phyloP scores from a whole-genome alignment of 2,329 filamentous ascomycete species.

The Trichoderma sp. region DNA sequence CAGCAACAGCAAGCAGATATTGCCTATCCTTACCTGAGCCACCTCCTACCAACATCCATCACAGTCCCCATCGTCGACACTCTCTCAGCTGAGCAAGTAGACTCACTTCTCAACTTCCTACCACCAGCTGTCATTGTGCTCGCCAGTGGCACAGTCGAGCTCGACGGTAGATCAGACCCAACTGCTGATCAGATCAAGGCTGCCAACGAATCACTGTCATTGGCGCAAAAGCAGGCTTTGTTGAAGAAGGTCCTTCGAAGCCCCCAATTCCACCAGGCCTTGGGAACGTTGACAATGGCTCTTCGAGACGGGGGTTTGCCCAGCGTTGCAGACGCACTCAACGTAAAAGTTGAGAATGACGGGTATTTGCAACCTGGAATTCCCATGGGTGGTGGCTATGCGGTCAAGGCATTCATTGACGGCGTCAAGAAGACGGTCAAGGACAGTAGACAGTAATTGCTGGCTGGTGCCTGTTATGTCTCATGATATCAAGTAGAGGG shows the following conservation, averaged over 20 bases:
- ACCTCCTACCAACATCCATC: conserved; percentile 74
- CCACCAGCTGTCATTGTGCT: conserved; percentile 77
- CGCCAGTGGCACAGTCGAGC: conserved; percentile 60
- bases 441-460: conserved; percentile 42
- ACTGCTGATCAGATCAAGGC: conserved; percentile 66
- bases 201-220: conserved; percentile 69
- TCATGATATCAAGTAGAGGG: background rate
- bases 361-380: conserved; percentile 76
- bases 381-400: conserved; percentile 82
- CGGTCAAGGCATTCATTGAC: conserved; percentile 86
- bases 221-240: conserved; percentile 75
- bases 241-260: conserved; percentile 80
- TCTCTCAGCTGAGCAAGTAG: conserved; percentile 63
- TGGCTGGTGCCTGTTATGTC: background rate
- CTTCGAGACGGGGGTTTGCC: conserved; percentile 87
- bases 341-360: conserved; percentile 77
- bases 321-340: conserved; percentile 81
- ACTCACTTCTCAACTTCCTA: conserved; percentile 73
- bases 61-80: conserved; percentile 74
- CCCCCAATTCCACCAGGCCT: conserved; percentile 85
- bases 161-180: conserved; percentile 60
- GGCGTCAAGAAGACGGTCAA: conserved; percentile 79
- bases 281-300: conserved; percentile 81
- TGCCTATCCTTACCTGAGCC: conserved; percentile 77
- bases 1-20: conserved; percentile 45